phyloP scores from a whole-genome alignment of 805 yeast genomes.

The Nakazawaea siamensis region DNA sequence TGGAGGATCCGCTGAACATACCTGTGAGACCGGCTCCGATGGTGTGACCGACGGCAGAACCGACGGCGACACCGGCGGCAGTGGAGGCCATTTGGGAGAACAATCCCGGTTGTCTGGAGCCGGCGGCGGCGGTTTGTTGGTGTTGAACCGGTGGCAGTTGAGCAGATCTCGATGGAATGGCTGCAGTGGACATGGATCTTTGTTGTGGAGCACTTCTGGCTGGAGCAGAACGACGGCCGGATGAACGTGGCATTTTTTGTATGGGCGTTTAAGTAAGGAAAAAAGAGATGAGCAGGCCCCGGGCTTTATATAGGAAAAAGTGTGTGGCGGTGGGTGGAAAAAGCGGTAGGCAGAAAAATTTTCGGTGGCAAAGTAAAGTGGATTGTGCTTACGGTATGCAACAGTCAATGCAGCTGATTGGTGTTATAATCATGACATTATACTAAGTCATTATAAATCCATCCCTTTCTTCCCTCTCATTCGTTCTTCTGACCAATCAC shows the following conservation, averaged over 20 bases:
- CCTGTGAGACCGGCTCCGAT: constrained; percentile 90
- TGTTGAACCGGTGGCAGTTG: constrained; percentile 26
- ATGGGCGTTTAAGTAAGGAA: too few relatives aligned
- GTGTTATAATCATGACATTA: too few relatives aligned
- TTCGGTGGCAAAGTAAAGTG: too few relatives aligned
- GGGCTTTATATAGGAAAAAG: too few relatives aligned
- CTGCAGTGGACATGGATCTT: constrained; percentile 74
- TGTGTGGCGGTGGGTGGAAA: too few relatives aligned
- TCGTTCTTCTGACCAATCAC: too few relatives aligned
- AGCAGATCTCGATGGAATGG: constrained; percentile 36
- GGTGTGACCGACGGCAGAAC: constrained; percentile 95
- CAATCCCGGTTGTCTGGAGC: constrained; percentile 69
- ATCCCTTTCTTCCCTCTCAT: too few relatives aligned
- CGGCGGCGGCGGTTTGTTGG: constrained; percentile 38
- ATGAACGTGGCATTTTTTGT: constrained; percentile 24
- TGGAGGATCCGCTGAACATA: constrained; percentile 74
- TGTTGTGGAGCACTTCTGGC: constrained; percentile 40
- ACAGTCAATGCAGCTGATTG: too few relatives aligned
- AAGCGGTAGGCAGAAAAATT: too few relatives aligned
- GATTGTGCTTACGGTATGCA: too few relatives aligned
- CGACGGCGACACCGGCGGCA: constrained; percentile 99
- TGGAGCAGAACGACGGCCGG: constrained; percentile 35
- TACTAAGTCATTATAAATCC: too few relatives aligned
- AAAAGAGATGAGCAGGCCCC: too few relatives aligned
- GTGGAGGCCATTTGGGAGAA: constrained; percentile 98